A percentile compares a stretch with the other conserved stretches of the same genome.
These are phyloP conservation scores for Lathyrus tuberosus DNA, from an alignment of 306 rosid species.

Conservation along the genomic window DNA sequence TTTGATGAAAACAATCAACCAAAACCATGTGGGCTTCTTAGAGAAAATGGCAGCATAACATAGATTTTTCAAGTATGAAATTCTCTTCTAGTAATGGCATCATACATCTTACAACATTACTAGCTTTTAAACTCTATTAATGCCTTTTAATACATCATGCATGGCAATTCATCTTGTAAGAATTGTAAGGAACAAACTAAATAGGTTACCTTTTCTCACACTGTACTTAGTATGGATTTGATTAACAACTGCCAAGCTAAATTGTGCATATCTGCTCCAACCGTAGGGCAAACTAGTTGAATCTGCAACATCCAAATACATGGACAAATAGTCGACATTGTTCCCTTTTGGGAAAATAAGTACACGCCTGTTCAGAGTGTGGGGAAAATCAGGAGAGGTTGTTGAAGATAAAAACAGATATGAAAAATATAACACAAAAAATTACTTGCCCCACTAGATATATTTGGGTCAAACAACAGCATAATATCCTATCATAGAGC, in stretches of 20 bases:
- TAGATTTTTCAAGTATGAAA: conserved; percentile 15
- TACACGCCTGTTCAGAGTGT: conserved; percentile 68
- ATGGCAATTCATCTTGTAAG: conserved; percentile 21
- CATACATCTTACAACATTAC: conserved; percentile 19
- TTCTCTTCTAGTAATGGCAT: conserved; percentile 32
- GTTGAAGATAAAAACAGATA: conserved; percentile 14
- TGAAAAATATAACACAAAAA: neutral
- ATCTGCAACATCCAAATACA: conserved; percentile 91
- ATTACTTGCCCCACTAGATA: conserved; percentile 22
- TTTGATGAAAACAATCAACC: conserved; percentile 16
- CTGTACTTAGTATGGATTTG: conserved; percentile 69
- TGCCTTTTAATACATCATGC: conserved; percentile 26
- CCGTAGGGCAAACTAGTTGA: conserved; percentile 78
- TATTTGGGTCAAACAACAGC: conserved; percentile 4
- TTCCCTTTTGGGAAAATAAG: conserved; percentile 89
- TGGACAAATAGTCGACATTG: conserved; percentile 87
- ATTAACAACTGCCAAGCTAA: conserved; percentile 77
- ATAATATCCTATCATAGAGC: neutral
- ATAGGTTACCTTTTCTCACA: conserved; percentile 73
- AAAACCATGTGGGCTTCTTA: conserved; percentile 11
- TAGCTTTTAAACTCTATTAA: conserved; percentile 23
- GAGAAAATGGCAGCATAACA: conserved; percentile 8
- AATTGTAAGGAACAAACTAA: conserved; percentile 26
- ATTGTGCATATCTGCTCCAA: conserved; percentile 91
- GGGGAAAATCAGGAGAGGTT: conserved; percentile 32